Evolutionary conservation across 345 rosid genomes (phyloP).

Genomic region (Atalantia buxifolia): DNA sequence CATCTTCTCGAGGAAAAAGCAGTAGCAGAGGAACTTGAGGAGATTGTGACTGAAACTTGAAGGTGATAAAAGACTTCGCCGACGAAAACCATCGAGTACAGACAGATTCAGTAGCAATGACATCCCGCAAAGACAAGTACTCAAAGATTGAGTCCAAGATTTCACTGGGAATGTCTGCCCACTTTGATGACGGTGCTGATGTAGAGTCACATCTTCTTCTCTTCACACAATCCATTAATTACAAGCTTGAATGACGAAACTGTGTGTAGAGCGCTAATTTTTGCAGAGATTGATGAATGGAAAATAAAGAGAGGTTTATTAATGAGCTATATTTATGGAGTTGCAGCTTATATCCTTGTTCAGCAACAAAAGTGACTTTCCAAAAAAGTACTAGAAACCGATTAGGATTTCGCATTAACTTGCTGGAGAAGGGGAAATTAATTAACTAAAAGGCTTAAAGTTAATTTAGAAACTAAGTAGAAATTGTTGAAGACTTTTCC

Average conservation of each 20-base stretch:
- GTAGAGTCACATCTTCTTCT: background rate
- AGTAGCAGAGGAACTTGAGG: background rate
- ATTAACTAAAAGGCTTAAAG: too few species aligned
- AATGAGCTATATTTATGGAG: background rate
- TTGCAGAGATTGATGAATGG: background rate
- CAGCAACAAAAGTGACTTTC: background rate
- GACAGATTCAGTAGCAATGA: background rate
- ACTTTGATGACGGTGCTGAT: background rate
- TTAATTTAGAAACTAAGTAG: background rate
- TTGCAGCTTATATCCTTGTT: background rate
- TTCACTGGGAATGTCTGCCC: background rate
- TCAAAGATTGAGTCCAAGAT: background rate
- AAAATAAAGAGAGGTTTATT: background rate
- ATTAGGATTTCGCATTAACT: background rate
- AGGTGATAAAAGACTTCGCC: background rate
- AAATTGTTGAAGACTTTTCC: too few species aligned
- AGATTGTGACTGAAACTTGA: background rate
- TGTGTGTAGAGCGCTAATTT: too few species aligned
- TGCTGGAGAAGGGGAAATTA: background rate
- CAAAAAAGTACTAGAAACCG: background rate
- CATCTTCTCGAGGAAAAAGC: background rate
- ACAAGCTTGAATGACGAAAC: background rate
- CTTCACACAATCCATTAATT: background rate
- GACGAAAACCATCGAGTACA: background rate
- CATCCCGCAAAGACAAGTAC: background rate